Evolutionary conservation across 768 basidiomycete genomes (phyloP).

Genomic region (Epithele typhae): DNA sequence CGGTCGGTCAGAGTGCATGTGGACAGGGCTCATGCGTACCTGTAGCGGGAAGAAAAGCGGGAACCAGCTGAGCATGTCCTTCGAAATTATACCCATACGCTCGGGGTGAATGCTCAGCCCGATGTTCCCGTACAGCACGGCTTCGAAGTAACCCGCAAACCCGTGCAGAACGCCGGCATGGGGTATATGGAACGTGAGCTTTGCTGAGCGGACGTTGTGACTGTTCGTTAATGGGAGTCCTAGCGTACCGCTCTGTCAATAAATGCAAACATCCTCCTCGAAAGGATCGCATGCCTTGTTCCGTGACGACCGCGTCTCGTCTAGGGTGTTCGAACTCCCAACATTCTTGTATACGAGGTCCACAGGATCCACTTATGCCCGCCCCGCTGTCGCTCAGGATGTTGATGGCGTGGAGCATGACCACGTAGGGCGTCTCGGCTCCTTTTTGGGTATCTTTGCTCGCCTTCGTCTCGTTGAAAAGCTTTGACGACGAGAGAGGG

Average conservation of each 20-base stretch:
- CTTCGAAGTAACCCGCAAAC: conserved; percentile 96
- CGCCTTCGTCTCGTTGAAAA: conserved; percentile 77
- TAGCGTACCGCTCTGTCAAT: conserved; percentile 24
- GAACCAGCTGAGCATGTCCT: conserved; percentile 99
- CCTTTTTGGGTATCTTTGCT: conserved; percentile 60
- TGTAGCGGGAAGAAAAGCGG: conserved; percentile 94
- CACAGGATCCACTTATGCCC: conserved; percentile 61
- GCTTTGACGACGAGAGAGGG: conserved; percentile 89
- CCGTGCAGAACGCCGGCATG: conserved; percentile 93
- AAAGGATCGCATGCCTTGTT: conserved; percentile 46
- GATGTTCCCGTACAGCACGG: conserved; percentile 84
- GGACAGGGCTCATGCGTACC: conserved; percentile 39
- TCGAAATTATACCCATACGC: conserved; percentile 78
- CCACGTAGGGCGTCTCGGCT: conserved; percentile 95
- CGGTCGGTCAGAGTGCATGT: not conserved
- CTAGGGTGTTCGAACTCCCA: conserved; percentile 98
- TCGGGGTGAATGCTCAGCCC: conserved; percentile 94
- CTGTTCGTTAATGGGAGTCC: conserved; percentile 92
- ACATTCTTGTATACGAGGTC: conserved; percentile 85
- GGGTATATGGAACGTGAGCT: conserved; percentile 86
- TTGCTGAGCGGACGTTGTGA: conserved; percentile 89
- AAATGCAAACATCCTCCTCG: not conserved
- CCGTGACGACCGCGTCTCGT: conserved; percentile 69
- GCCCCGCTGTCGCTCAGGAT: conserved; percentile 76
- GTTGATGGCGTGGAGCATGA: conserved; percentile 95